Evolutionary conservation across 805 yeast species (phyloP).

Genomic region (Candida taoyuanica): DNA sequence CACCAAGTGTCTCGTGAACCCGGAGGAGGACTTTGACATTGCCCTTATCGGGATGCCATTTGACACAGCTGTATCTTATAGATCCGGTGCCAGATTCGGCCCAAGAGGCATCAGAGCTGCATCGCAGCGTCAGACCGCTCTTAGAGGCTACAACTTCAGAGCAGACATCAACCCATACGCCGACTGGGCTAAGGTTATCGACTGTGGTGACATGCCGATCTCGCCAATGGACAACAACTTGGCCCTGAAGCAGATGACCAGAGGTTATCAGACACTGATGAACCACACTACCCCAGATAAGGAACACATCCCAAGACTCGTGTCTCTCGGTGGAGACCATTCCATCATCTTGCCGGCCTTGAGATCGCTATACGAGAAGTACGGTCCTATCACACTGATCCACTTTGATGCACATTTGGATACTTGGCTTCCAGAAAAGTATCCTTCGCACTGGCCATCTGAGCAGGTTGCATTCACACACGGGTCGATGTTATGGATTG

Average conservation of each 20-base stretch:
- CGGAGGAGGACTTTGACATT: slow-evolving; percentile 52
- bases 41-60: slow-evolving; percentile 53
- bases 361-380: slow-evolving; percentile 52
- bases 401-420: slow-evolving; percentile 87
- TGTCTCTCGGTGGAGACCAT: slow-evolving; percentile 83
- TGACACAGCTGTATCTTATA: slow-evolving; percentile 46
- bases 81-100: slow-evolving; percentile 53
- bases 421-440: slow-evolving; percentile 72
- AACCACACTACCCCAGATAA: slow-evolving; percentile 26
- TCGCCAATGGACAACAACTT: slow-evolving; percentile 63
- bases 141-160: slow-evolving; percentile 67
- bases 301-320: slow-evolving; percentile 50
- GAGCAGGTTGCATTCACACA: slow-evolving; percentile 59
- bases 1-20: slow-evolving; percentile 49
- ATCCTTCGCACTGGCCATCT: slow-evolving; percentile 60
- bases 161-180: slow-evolving; percentile 60
- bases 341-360: slow-evolving; percentile 69
- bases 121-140: slow-evolving; percentile 63
- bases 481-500: slow-evolving; percentile 83
- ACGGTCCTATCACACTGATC: slow-evolving; percentile 68
- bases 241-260: slow-evolving; percentile 59
- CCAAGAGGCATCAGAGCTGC: slow-evolving; percentile 60
- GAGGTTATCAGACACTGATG: slow-evolving; percentile 51
- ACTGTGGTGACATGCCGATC: slow-evolving; percentile 67
- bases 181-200: slow-evolving; percentile 48